Evolutionary conservation across 2,329 filamentous ascomycete genomes (phyloP).

Genomic region (Tolypocladium paradoxum): DNA sequence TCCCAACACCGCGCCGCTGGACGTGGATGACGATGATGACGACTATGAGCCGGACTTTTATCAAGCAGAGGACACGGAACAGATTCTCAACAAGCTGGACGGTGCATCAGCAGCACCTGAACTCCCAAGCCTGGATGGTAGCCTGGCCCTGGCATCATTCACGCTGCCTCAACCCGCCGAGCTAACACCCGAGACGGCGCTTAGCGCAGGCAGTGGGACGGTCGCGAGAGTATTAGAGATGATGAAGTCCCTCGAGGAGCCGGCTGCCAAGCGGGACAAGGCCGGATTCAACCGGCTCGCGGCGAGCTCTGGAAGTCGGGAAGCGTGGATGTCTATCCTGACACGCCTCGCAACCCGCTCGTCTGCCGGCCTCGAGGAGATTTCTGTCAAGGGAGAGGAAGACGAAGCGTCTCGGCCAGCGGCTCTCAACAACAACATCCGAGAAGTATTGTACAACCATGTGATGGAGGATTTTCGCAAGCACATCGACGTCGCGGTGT

Average conservation of each 20-base stretch:
- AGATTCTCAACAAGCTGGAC: constrained; percentile 68
- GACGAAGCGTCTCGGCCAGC: constrained; percentile 25
- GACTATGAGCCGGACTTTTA: constrained; percentile 88
- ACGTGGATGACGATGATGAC: constrained; percentile 67
- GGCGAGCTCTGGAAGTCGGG: constrained; percentile 71
- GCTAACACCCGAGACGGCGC: constrained; percentile 59
- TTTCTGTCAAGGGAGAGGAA: constrained; percentile 49
- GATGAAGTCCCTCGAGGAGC: constrained; percentile 62
- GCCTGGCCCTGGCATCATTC: constrained; percentile 66
- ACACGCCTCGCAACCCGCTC: constrained; percentile 76
- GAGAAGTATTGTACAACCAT: constrained; percentile 73
- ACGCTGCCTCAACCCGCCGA: constrained; percentile 66
- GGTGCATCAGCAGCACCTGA: constrained; percentile 45
- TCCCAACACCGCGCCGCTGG: constrained; percentile 48
- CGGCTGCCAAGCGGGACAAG: constrained; percentile 48
- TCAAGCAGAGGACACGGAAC: constrained; percentile 64
- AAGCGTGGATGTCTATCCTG: constrained; percentile 85
- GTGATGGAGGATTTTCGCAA: constrained; percentile 85
- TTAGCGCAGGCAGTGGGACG: constrained; percentile 64
- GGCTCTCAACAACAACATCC: constrained; percentile 57
- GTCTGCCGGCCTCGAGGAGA: constrained; percentile 56
- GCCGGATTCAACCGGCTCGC: constrained; percentile 75
- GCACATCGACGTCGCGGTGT: constrained; percentile 80
- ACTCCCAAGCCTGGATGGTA: constrained; percentile 18
- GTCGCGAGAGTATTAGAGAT: constrained; percentile 70